A percentile compares a stretch with the other conserved stretches of the same genome.
These are phyloP conservation scores for Ustilago loliicola DNA, from an alignment of 1,284 basidiomycete species.

Conservation along the genomic window DNA sequence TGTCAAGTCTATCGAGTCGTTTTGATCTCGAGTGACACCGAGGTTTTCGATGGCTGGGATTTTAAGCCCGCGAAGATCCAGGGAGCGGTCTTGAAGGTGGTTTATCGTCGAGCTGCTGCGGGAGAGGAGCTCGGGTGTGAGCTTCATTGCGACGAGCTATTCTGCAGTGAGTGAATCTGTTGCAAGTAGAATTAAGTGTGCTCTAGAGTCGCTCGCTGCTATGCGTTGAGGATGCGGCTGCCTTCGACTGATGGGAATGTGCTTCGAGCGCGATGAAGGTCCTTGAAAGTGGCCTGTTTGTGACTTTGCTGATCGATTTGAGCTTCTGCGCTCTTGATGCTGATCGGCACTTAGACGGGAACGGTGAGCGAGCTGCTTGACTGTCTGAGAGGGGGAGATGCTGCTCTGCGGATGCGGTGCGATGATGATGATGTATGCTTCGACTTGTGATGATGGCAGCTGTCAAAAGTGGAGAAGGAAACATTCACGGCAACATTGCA, in stretches of 20 bases:
- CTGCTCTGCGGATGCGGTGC: not conserved
- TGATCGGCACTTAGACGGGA: not conserved
- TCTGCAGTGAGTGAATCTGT: not conserved
- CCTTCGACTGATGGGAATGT: not conserved
- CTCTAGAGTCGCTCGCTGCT: not conserved
- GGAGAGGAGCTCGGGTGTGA: constrained; percentile 89
- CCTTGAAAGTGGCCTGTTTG: too few relatives aligned
- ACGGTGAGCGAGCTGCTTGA: not conserved
- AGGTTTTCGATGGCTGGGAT: constrained; percentile 99
- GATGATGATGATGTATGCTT: constrained; percentile 2
- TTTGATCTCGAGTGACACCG: constrained; percentile 96
- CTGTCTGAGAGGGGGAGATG: not conserved
- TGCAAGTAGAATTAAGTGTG: not conserved
- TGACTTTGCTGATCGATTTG: not conserved
- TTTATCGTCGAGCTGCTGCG: constrained; percentile 84
- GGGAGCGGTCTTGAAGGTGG: constrained; percentile 90
- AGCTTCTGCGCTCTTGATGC: not conserved
- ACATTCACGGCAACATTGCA: constrained; percentile 13
- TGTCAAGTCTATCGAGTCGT: constrained; percentile 93
- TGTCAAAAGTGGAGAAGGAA: constrained; percentile 38
- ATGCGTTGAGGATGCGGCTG: not conserved
- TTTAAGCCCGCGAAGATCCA: constrained; percentile 78
- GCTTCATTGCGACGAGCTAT: constrained; percentile 78
- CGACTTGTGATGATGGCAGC: constrained; percentile 3
- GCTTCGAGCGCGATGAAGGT: not conserved